Conservation (phyloP, 768 basidiomycete genomes). For the Boletus pseudopeckii region DNA sequence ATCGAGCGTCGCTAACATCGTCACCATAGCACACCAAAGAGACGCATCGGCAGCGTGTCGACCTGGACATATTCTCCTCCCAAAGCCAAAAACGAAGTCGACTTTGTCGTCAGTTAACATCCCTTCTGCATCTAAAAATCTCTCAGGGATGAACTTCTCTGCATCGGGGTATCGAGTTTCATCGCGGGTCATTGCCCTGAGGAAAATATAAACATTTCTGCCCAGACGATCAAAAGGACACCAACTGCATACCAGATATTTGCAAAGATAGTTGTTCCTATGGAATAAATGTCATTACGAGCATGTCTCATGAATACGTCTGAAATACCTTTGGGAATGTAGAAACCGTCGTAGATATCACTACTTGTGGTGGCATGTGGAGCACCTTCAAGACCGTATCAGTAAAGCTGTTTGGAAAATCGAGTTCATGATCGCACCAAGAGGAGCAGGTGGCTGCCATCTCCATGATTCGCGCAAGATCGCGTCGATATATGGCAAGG, state of each 20-base stretch:
- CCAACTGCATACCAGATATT: constrained; percentile 11
- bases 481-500: constrained; percentile 10
- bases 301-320: background rate
- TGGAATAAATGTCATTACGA: background rate
- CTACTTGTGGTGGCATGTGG: constrained; percentile 31
- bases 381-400: background rate
- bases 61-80: constrained; percentile 16
- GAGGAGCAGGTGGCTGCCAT: constrained; percentile 9
- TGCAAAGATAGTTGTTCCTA: constrained; percentile 13
- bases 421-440: background rate
- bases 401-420: background rate
- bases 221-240: background rate
- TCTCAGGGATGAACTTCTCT: constrained; percentile 14
- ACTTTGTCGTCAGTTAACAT: constrained; percentile 7
- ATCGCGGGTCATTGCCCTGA: constrained; percentile 20
- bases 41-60: constrained; percentile 5
- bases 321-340: constrained; percentile 46
- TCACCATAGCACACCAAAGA: constrained; percentile 10
- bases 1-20: constrained; percentile 21
- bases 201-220: background rate
- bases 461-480: constrained; percentile 11
- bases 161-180: constrained; percentile 18
- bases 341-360: constrained; percentile 42
- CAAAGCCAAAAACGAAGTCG: constrained; percentile 17
- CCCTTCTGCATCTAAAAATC: constrained; percentile 8